A percentile compares a stretch with the other conserved stretches of the same genome.
phyloP scores from a whole-genome alignment of 108 stramenopile genomes.

The Skeletonema marinoi region DNA sequence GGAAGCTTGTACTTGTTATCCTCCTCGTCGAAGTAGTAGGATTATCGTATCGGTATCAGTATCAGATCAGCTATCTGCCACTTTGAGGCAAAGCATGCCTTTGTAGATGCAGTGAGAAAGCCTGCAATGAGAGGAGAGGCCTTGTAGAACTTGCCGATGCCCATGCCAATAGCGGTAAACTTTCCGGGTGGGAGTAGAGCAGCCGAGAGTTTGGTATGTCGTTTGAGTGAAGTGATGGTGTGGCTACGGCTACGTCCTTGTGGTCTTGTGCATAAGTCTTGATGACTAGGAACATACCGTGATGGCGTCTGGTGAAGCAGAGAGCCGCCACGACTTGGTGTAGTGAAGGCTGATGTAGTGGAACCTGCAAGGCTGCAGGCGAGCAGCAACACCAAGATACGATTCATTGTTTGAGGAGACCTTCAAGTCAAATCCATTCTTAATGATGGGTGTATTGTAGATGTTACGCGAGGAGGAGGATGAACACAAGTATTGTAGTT shows the following conservation, averaged over 20 bases:
- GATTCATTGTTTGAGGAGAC: neutral
- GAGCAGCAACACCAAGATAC: neutral
- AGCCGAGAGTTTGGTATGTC: neutral
- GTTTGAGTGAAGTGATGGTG: neutral
- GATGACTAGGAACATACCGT: neutral
- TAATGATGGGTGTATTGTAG: neutral
- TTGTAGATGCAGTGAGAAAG: slow-evolving; percentile 8
- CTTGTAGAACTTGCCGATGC: slow-evolving; percentile 13
- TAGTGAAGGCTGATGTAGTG: no score
- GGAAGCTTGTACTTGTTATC: no score
- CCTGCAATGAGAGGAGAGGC: slow-evolving; percentile 7
- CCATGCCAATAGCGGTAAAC: neutral
- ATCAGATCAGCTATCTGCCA: no score
- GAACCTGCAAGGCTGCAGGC: neutral
- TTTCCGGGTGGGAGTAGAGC: neutral
- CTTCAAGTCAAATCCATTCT: neutral
- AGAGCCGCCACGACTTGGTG: neutral
- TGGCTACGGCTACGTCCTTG: neutral
- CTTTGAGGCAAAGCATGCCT: slow-evolving; percentile 2
- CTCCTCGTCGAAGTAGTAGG: no score
- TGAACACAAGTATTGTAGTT: no score
- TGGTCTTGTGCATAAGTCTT: neutral
- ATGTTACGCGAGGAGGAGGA: no score
- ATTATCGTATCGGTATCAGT: no score
- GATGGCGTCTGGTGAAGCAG: neutral